phyloP scores from a whole-genome alignment of 371 early-diverging fungal species.

The Mucor saturninus region DNA sequence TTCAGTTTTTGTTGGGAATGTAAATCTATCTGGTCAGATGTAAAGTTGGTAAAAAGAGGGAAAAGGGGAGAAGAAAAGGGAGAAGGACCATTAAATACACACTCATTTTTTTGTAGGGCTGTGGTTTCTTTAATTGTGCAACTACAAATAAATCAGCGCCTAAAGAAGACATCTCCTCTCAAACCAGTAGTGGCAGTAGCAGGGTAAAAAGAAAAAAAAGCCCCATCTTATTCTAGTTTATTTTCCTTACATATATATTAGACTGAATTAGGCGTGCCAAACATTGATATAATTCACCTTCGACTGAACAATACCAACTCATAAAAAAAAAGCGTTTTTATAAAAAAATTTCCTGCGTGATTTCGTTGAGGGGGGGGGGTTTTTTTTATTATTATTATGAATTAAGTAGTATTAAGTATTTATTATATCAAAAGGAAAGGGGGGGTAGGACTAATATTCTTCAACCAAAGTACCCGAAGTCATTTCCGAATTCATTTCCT shows the following conservation, averaged over 20 bases:
- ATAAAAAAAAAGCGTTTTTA: background rate
- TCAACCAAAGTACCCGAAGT: slow-evolving; percentile 26
- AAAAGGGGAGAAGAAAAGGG: background rate
- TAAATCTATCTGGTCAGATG: slow-evolving; percentile 35
- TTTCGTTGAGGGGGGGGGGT: too few relatives aligned
- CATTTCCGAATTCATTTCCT: slow-evolving; percentile 18
- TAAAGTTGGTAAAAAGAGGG: background rate
- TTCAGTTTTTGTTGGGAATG: slow-evolving; percentile 69
- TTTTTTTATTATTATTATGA: background rate
- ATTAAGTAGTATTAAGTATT: background rate
- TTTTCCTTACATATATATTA: slow-evolving; percentile 16
- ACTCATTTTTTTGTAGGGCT: slow-evolving; percentile 17
- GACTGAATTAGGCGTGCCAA: slow-evolving; percentile 62
- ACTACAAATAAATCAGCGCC: background rate
- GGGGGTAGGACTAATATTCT: slow-evolving; percentile 7
- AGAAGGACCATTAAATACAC: too few relatives aligned
- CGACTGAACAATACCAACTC: slow-evolving; percentile 22
- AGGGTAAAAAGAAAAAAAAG: background rate
- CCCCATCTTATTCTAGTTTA: background rate
- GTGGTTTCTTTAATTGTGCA: slow-evolving; percentile 35
- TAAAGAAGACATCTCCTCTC: background rate
- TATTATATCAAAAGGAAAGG: background rate
- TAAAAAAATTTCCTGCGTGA: too few relatives aligned
- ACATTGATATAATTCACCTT: slow-evolving; percentile 54
- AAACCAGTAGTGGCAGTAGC: slow-evolving; percentile 1